These are phyloP conservation scores for Thymus quinquecostatus DNA, from an alignment of 257 asterid species.

Conservation along the genomic window DNA sequence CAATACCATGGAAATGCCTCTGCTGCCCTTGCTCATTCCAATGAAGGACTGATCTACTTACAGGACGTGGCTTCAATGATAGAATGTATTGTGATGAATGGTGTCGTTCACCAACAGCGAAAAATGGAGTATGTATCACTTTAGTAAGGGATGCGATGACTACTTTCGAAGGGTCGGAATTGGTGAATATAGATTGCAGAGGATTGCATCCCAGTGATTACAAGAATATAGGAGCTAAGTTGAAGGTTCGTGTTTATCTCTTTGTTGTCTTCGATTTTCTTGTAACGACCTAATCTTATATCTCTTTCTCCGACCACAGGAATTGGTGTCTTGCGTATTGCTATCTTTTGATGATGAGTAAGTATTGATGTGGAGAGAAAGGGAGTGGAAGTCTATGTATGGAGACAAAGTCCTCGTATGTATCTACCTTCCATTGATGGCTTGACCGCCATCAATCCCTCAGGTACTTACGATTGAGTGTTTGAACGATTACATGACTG, in stretches of 20 bases:
- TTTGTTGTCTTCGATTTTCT: neutral
- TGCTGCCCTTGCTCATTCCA: slow-evolving; percentile 33
- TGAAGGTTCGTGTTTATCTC: slow-evolving; percentile 56
- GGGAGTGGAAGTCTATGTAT: slow-evolving; percentile 80
- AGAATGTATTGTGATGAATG: no score
- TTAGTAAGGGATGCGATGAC: slow-evolving; percentile 83
- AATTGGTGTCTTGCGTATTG: slow-evolving; percentile 90
- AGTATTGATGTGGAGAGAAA: slow-evolving; percentile 93
- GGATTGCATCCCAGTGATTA: slow-evolving; percentile 95
- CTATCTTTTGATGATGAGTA: slow-evolving; percentile 90
- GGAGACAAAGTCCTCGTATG: slow-evolving; percentile 36
- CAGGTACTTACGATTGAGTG: slow-evolving; percentile 47
- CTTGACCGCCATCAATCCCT: slow-evolving; percentile 32
- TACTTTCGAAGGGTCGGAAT: slow-evolving; percentile 84
- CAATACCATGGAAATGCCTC: slow-evolving; percentile 31
- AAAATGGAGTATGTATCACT: slow-evolving; percentile 78
- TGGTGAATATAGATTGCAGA: slow-evolving; percentile 90
- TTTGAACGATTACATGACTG: neutral
- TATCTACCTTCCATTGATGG: slow-evolving; percentile 31
- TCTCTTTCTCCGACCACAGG: slow-evolving; percentile 51
- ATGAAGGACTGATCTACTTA: slow-evolving; percentile 31
- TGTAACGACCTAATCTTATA: neutral
- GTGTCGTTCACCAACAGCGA: slow-evolving; percentile 45
- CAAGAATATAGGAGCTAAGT: slow-evolving; percentile 93
- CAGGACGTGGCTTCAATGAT: slow-evolving; percentile 37